Percentiles rank a stretch among this genome's conserved stretches.
Conservation (phyloP, 805 yeast species). For the Myxozyma melibiosi region DNA sequence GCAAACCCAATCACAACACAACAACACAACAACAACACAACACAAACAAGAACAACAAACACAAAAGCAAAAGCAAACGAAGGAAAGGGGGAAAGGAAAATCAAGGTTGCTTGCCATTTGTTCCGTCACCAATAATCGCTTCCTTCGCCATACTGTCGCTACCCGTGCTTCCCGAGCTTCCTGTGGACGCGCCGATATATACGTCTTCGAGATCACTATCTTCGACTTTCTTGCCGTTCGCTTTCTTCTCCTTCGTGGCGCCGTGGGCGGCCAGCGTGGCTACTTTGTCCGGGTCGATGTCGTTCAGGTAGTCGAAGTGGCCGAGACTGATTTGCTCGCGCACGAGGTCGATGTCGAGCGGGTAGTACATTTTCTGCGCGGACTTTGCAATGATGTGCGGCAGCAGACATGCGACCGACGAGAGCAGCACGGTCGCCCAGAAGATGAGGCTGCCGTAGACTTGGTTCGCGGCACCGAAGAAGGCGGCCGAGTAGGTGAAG, state of each 20-base stretch:
- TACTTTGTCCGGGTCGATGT: slow-evolving; percentile 23
- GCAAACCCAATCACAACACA: too few species aligned
- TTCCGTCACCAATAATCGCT: background rate
- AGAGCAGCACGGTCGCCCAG: slow-evolving; percentile 67
- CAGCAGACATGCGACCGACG: slow-evolving; percentile 55
- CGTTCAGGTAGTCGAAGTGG: slow-evolving; percentile 44
- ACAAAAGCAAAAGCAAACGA: background rate
- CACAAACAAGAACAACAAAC: background rate
- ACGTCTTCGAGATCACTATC: slow-evolving; percentile 2
- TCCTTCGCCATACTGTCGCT: slow-evolving; percentile 1
- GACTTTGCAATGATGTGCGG: slow-evolving; percentile 63
- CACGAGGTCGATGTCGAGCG: slow-evolving; percentile 69
- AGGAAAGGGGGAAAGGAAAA: slow-evolving; percentile 2
- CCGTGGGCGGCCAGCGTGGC: slow-evolving; percentile 3
- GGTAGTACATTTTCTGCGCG: slow-evolving; percentile 55
- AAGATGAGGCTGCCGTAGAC: slow-evolving; percentile 61
- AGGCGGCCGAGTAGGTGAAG: slow-evolving; percentile 54
- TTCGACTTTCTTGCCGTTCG: background rate
- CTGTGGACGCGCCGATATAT: slow-evolving; percentile 2
- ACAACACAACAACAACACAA: background rate
- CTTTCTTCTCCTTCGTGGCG: background rate
- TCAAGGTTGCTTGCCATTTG: slow-evolving; percentile 26
- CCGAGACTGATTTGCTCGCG: slow-evolving; percentile 63
- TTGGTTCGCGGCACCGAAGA: slow-evolving; percentile 65
- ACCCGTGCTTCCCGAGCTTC: slow-evolving; percentile 5